Evolutionary conservation across 306 rosid species (phyloP).

Genomic region (Acacia melanoxylon): DNA sequence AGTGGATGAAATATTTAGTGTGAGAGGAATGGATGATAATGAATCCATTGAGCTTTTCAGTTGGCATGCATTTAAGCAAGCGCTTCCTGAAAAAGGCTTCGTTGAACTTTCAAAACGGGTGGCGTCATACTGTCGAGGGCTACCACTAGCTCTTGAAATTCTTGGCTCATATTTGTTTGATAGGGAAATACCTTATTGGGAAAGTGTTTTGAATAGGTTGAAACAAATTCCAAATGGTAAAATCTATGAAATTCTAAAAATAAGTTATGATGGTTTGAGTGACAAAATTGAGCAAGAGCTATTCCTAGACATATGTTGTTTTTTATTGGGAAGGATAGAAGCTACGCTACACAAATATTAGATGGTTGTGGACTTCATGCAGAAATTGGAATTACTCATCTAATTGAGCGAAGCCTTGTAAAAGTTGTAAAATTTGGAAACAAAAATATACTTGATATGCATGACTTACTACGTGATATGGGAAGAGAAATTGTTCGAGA

Average conservation of each 20-base stretch:
- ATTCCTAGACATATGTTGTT: background rate
- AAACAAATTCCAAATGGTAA: background rate
- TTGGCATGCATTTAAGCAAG: background rate
- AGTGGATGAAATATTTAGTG: background rate
- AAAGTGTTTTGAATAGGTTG: too few relatives aligned
- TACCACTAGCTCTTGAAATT: background rate
- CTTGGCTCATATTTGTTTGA: background rate
- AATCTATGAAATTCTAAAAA: background rate
- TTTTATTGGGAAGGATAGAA: background rate
- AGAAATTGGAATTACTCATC: too few relatives aligned
- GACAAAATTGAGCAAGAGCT: background rate
- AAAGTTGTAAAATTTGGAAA: too few relatives aligned
- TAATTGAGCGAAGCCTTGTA: too few relatives aligned
- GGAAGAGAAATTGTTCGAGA: too few relatives aligned
- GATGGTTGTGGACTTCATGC: background rate
- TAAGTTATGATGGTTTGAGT: background rate
- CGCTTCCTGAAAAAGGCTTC: too few relatives aligned
- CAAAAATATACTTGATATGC: too few relatives aligned
- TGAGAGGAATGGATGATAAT: background rate
- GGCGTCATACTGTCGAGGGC: background rate
- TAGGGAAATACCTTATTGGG: background rate
- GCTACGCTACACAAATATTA: background rate
- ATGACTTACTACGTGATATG: too few relatives aligned
- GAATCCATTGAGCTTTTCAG: background rate
- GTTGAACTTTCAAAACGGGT: background rate